Conservation (phyloP, 2,329 filamentous ascomycete genomes). For the Penicillium sp. region DNA sequence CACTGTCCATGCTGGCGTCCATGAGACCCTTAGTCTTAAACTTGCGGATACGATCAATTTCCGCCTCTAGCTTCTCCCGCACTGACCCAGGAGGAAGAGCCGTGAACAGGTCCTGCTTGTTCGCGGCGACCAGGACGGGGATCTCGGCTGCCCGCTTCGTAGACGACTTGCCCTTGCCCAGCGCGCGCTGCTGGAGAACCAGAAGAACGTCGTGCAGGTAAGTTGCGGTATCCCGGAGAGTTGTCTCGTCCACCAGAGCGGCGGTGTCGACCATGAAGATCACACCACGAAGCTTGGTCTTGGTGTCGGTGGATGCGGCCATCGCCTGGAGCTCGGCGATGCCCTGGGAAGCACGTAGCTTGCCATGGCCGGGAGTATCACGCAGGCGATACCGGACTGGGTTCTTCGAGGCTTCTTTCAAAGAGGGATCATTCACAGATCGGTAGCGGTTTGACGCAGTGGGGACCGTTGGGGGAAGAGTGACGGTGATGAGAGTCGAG, state of each 20-base stretch:
- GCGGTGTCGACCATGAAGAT: constrained; percentile 91
- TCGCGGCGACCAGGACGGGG: constrained; percentile 83
- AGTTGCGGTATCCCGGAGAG: constrained; percentile 73
- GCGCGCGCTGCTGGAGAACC: constrained; percentile 74
- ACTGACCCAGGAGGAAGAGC: constrained; percentile 81
- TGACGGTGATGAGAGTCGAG: constrained; percentile 62
- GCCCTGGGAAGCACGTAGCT: constrained; percentile 72
- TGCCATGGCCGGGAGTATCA: constrained; percentile 95
- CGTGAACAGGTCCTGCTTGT: constrained; percentile 96
- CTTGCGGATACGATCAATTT: constrained; percentile 77
- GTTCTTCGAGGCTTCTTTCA: constrained; percentile 59
- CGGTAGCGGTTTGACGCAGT: constrained; percentile 68
- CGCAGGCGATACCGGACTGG: constrained; percentile 47
- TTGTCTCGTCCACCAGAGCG: constrained; percentile 56
- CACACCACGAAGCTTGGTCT: constrained; percentile 67
- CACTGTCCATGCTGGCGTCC: constrained; percentile 72
- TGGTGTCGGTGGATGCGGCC: constrained; percentile 41
- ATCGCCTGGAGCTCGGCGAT: constrained; percentile 48
- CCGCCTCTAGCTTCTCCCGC: constrained; percentile 74
- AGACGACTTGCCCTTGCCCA: constrained; percentile 56
- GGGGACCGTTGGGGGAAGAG: constrained; percentile 59
- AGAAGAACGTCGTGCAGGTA: constrained; percentile 93
- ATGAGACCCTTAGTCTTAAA: constrained; percentile 81
- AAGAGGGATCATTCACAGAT: constrained; percentile 68
- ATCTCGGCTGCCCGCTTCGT: constrained; percentile 66